phyloP scores from a whole-genome alignment of 495 filamentous ascomycete genomes.

The Penicillium pulvis region DNA sequence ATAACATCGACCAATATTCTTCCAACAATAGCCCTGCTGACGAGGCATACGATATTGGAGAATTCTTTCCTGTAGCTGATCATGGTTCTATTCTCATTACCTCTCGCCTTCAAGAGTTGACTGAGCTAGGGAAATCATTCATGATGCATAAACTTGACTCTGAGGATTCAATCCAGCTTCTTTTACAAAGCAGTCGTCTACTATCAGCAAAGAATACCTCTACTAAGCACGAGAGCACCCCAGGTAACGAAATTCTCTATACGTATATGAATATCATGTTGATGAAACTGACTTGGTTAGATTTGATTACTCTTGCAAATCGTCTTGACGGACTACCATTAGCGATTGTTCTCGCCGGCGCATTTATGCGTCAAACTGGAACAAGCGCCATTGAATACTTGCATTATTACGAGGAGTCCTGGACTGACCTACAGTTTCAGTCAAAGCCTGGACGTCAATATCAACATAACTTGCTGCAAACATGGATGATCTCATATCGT shows the following conservation, averaged over 20 bases:
- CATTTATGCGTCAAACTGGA: slow-evolving; percentile 42
- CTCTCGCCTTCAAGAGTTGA: slow-evolving; percentile 35
- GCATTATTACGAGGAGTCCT: slow-evolving; percentile 41
- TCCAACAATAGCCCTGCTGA: slow-evolving; percentile 13
- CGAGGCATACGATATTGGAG: slow-evolving; percentile 33
- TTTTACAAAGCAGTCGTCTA: slow-evolving; percentile 24
- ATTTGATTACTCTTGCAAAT: slow-evolving; percentile 22
- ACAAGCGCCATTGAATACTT: slow-evolving; percentile 38
- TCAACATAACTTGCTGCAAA: slow-evolving; percentile 42
- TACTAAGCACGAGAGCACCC: slow-evolving; percentile 7
- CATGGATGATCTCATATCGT: slow-evolving; percentile 48
- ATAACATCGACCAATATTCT: slow-evolving; percentile 44
- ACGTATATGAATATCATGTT: background rate
- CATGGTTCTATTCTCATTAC: slow-evolving; percentile 47
- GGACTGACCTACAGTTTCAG: slow-evolving; percentile 37
- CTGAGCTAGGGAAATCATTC: slow-evolving; percentile 29
- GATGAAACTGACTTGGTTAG: slow-evolving; percentile 24
- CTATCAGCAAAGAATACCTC: background rate
- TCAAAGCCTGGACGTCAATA: slow-evolving; percentile 32
- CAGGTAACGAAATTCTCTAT: slow-evolving; percentile 11
- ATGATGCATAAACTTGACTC: slow-evolving; percentile 23
- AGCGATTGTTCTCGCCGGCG: slow-evolving; percentile 44
- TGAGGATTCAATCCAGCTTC: slow-evolving; percentile 23
- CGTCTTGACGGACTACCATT: slow-evolving; percentile 45
- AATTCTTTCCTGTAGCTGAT: slow-evolving; percentile 37